These are phyloP conservation scores for Quillaja saponaria DNA, from an alignment of 306 rosid genomes.

Conservation along the genomic window DNA sequence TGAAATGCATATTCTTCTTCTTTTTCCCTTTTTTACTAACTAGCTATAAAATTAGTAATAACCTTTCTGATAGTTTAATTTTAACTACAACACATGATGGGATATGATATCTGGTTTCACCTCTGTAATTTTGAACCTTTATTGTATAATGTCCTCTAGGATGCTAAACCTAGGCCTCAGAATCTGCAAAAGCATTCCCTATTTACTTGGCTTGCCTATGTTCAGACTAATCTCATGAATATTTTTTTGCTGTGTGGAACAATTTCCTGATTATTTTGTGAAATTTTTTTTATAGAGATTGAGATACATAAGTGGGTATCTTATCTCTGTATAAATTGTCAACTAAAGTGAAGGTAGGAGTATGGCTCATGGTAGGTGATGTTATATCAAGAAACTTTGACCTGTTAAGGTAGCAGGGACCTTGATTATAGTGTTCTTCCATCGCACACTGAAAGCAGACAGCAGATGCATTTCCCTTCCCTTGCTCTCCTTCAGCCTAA, in stretches of 20 bases:
- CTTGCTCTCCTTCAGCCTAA: constrained; percentile 7
- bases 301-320: neutral
- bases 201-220: constrained; percentile 10
- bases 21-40: constrained; percentile 13
- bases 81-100: constrained; percentile 17
- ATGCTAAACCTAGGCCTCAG: constrained; percentile 15
- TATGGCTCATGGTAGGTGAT: constrained; percentile 1
- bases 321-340: neutral
- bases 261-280: constrained; percentile 3
- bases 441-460: constrained; percentile 11
- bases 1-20: constrained; percentile 23
- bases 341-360: constrained; percentile 10
- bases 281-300: neutral
- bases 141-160: constrained; percentile 13
- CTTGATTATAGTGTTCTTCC: constrained; percentile 16
- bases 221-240: neutral
- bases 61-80: constrained; percentile 34
- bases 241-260: neutral
- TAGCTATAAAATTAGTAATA: no score
- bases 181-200: constrained; percentile 5
- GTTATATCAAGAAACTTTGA: constrained; percentile 13
- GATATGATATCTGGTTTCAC: constrained; percentile 14
- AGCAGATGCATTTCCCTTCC: constrained; percentile 18
- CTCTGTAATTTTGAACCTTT: no score
- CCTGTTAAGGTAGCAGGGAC: constrained; percentile 7